phyloP scores from a whole-genome alignment of 805 yeast genomes.

The Candida namnaoensis region DNA sequence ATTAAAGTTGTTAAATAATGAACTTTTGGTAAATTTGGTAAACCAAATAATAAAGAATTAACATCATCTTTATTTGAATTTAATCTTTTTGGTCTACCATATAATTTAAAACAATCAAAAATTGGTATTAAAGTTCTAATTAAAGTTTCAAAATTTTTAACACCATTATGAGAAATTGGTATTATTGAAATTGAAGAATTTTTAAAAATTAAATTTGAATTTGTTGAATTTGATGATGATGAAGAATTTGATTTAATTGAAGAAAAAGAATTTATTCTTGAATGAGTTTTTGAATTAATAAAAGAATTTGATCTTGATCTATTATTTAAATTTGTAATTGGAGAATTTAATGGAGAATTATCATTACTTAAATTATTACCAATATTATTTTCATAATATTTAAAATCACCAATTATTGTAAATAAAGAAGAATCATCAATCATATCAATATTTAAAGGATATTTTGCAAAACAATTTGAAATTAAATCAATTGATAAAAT shows the following conservation, averaged over 20 bases:
- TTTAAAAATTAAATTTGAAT: constrained; percentile 1
- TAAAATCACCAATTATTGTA: constrained; percentile 46
- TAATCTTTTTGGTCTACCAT: constrained; percentile 65
- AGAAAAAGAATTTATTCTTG: constrained; percentile 4
- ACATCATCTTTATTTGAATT: constrained; percentile 47
- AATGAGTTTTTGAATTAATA: not conserved
- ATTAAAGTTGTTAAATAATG: constrained; percentile 33
- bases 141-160: constrained; percentile 64
- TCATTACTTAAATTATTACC: too few relatives aligned
- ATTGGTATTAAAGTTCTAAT: constrained; percentile 61
- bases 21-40: constrained; percentile 67
- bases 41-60: constrained; percentile 54
- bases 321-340: not conserved
- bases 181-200: constrained; percentile 37
- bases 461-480: constrained; percentile 42
- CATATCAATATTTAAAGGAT: constrained; percentile 47
- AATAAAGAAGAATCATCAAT: constrained; percentile 50
- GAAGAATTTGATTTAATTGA: constrained; percentile 4
- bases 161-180: constrained; percentile 69
- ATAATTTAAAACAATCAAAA: constrained; percentile 59
- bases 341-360: not conserved
- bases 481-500: constrained; percentile 39
- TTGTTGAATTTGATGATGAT: constrained; percentile 4
- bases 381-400: constrained; percentile 19
- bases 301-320: constrained; percentile 5